phyloP scores from a whole-genome alignment of 768 basidiomycete species.

The Trametes cubensis region DNA sequence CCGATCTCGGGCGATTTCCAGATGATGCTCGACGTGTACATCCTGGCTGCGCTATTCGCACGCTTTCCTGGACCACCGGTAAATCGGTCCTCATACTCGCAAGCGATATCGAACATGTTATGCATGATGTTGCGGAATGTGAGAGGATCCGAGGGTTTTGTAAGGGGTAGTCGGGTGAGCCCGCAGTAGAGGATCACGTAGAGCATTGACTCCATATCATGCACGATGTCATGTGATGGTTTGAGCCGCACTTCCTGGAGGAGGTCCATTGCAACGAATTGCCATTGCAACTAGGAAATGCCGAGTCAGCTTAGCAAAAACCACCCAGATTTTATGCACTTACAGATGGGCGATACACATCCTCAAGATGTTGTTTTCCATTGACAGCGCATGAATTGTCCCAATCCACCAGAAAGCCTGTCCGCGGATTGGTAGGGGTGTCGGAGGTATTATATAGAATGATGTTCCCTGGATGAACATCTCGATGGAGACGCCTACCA shows the following conservation, averaged over 20 bases:
- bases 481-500: conserved; percentile 3
- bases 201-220: conserved; percentile 17
- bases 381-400: neutral
- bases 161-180: neutral
- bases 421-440: neutral
- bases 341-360: neutral
- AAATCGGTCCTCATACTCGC: too few relatives aligned
- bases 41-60: too few relatives aligned
- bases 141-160: neutral
- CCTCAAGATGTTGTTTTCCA: neutral
- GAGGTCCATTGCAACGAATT: neutral
- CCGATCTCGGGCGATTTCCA: too few relatives aligned
- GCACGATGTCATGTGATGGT: neutral
- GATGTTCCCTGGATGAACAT: conserved; percentile 14
- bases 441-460: neutral
- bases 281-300: neutral
- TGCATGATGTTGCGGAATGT: neutral
- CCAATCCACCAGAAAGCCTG: conserved; percentile 17
- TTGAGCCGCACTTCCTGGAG: too few relatives aligned
- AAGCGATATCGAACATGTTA: neutral
- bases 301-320: too few relatives aligned
- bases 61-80: too few relatives aligned
- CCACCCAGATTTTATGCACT: neutral
- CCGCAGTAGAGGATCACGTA: conserved; percentile 16
- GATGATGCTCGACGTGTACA: too few relatives aligned